Base-by-base conservation (phyloP, 83 land plant species). In the Isoetes engelmannii region DNA sequence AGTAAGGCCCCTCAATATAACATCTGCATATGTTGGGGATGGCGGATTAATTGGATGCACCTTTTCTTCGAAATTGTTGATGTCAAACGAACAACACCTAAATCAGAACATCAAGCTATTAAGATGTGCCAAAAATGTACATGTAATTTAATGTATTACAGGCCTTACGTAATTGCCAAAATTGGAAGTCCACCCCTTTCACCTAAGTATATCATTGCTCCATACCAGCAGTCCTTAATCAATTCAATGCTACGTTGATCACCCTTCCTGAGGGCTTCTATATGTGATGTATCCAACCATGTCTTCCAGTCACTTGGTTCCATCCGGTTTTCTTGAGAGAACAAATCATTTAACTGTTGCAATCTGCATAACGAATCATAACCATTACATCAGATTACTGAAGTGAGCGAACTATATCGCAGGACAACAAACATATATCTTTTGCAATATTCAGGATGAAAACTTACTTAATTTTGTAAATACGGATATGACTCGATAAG, bases 121-220 rank as follows among this genome's bases (percentile, higher is more conserved):
- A 12, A 12, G 55, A 12, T 12, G 0, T 12, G 13, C 17, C 13
- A 1, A 51, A 12, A 51, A 12, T 51, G 17, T 15, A 51, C 13
- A 51, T 15, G 55, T 51, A 12, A 12, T 12, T 15, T 51, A 51
- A 51, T 12, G 15, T 12, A 51, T 51, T 15, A 51, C 2, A 51
- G 17, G 17, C 18, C 62, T 59, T 59, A 59, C 62, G 62, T 59
- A 42, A 59, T 59, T 59, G 62, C 28, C 28, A 59, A 19, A 59
- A 59, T 59, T 7, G 62, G 62, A 12, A 19, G 18, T 59, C 62
- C 62, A 59, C 28, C 19, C 19, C 28, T 59, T 20, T 59, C 62
- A 19, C 62, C 62, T 7, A 59, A 42, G 28, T 59, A 59, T 12
- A 59, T 8, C 12, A 59, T 37, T 12, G 9, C 28, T 20, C 62